Conservation (phyloP, 371 early-diverging fungal genomes). For the Dinochytrium kinnereticum region DNA sequence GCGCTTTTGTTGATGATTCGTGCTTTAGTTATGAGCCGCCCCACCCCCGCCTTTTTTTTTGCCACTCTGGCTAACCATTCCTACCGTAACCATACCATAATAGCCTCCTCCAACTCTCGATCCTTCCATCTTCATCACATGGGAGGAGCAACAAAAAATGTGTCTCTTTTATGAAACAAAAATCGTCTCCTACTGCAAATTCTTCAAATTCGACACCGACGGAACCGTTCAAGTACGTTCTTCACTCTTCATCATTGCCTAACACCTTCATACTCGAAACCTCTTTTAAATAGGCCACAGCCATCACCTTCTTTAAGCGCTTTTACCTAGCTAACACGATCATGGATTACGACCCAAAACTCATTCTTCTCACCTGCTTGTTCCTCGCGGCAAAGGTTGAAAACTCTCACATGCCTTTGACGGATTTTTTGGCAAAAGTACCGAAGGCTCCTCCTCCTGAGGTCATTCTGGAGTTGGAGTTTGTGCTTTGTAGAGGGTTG, state of each 20-base stretch:
- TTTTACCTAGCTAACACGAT: constrained; percentile 85
- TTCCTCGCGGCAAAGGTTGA: constrained; percentile 90
- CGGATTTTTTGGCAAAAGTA: constrained; percentile 67
- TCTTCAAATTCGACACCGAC: constrained; percentile 58
- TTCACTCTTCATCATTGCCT: too few relatives aligned
- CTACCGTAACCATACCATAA: too few relatives aligned
- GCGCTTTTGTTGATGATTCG: too few relatives aligned
- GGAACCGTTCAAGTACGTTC: constrained; percentile 63
- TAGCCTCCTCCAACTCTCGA: neutral
- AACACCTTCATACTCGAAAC: neutral
- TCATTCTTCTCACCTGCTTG: constrained; percentile 82
- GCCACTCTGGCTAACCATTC: too few relatives aligned
- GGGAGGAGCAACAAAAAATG: constrained; percentile 38
- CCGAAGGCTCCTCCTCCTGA: constrained; percentile 47
- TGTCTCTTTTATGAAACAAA: constrained; percentile 56
- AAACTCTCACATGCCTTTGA: constrained; percentile 73
- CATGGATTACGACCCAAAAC: constrained; percentile 90
- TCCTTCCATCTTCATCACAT: constrained; percentile 28
- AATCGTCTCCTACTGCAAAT: constrained; percentile 48
- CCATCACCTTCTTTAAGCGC: constrained; percentile 88
- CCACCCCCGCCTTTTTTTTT: too few relatives aligned
- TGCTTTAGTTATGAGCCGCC: too few relatives aligned
- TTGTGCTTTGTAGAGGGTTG: constrained; percentile 77
- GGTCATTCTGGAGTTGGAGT: constrained; percentile 69
- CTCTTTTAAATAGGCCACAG: constrained; percentile 71